Conservation (phyloP, 768 basidiomycete genomes). For the Suillus weaverae region DNA sequence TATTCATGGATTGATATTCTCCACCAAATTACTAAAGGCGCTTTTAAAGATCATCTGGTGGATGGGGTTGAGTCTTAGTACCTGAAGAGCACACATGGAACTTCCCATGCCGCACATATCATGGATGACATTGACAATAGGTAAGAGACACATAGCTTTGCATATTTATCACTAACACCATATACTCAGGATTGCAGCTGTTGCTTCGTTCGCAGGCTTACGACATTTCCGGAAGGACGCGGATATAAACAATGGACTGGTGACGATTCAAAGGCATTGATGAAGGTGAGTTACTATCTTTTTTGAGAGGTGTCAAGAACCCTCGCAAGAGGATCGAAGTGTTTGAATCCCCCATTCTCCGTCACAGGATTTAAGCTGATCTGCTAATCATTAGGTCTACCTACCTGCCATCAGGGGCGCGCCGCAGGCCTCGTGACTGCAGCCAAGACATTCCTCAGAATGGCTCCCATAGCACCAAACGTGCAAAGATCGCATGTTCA, state of each 20-base stretch:
- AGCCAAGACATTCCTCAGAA: too few species aligned
- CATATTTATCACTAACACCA: too few species aligned
- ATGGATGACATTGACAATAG: constrained; percentile 34
- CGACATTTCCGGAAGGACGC: constrained; percentile 27
- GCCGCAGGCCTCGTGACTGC: too few species aligned
- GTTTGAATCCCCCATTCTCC: too few species aligned
- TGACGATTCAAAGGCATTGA: constrained; percentile 24
- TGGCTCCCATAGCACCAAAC: too few species aligned
- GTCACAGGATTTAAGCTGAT: too few species aligned
- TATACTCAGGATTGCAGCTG: constrained; percentile 17
- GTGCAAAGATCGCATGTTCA: too few species aligned
- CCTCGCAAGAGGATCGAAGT: too few species aligned
- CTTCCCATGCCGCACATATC: neutral
- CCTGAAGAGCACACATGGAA: constrained; percentile 20
- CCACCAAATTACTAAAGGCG: constrained; percentile 49
- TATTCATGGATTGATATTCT: constrained; percentile 37
- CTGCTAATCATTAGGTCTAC: neutral
- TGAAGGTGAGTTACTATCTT: constrained; percentile 2
- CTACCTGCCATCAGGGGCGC: constrained; percentile 10
- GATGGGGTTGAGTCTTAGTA: constrained; percentile 38
- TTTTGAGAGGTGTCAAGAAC: too few species aligned
- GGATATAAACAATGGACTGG: constrained; percentile 39
- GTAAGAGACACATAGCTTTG: constrained; percentile 15
- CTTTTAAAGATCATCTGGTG: constrained; percentile 45
- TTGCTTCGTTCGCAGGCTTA: constrained; percentile 18